These are phyloP conservation scores for Spathaspora arborariae DNA, from an alignment of 805 yeast species.

Conservation along the genomic window DNA sequence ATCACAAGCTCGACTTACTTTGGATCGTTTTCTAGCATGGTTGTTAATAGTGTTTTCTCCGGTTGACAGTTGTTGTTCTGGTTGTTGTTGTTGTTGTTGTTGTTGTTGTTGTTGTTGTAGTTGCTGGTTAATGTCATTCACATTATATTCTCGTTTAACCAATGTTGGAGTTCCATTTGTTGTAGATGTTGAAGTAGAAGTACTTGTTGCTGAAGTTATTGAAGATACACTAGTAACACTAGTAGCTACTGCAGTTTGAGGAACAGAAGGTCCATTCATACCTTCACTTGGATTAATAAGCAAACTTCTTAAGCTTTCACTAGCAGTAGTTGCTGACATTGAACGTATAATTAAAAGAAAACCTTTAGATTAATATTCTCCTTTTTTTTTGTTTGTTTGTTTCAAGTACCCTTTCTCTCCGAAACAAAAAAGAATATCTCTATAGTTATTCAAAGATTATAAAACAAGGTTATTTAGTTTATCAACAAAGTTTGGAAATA, in stretches of 20 bases:
- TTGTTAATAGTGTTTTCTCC: background rate
- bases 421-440: background rate
- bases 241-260: background rate
- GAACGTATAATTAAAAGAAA: background rate
- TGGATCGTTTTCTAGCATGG: conserved; percentile 52
- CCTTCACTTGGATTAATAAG: background rate
- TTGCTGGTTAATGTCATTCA: background rate
- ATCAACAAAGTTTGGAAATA: too few relatives aligned
- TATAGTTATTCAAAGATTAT: too few relatives aligned
- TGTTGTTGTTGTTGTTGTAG: background rate
- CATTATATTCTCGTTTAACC: background rate
- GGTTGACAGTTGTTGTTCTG: background rate
- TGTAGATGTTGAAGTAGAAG: background rate
- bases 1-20: conserved; percentile 80
- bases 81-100: background rate
- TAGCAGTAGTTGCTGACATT: background rate
- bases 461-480: too few relatives aligned
- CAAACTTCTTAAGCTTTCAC: background rate
- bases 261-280: background rate
- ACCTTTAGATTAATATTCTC: background rate
- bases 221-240: background rate
- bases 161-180: background rate
- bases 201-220: background rate
- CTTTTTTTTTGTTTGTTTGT: background rate
- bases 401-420: background rate